These are phyloP conservation scores for Hygrophorus russula DNA, from an alignment of 768 basidiomycete species.

Conservation along the genomic window DNA sequence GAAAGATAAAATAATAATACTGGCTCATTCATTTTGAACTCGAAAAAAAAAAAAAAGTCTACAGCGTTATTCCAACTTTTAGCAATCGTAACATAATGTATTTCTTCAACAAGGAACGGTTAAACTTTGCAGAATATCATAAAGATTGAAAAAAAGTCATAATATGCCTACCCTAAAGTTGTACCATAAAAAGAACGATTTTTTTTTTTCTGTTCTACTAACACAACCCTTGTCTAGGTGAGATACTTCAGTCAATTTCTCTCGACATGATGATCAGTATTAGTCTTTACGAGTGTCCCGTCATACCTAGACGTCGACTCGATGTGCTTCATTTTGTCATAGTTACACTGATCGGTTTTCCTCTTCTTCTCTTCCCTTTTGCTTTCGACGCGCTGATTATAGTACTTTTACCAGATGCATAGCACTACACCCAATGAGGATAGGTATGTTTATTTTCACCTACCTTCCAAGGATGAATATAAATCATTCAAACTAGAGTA, in stretches of 20 bases:
- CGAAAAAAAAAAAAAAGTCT: no score
- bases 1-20: no score
- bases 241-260: neutral
- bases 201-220: neutral
- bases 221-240: neutral
- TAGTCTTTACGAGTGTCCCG: neutral
- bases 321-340: slow-evolving; percentile 65
- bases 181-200: no score
- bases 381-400: neutral
- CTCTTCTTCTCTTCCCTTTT: slow-evolving; percentile 1
- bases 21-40: no score
- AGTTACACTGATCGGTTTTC: slow-evolving; percentile 78
- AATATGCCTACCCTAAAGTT: no score
- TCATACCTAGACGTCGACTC: slow-evolving; percentile 32
- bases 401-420: neutral
- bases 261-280: slow-evolving; percentile 2
- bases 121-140: no score
- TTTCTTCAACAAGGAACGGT: no score
- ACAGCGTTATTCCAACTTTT: no score
- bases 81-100: no score
- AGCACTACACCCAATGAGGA: no score
- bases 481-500: slow-evolving; percentile 86
- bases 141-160: no score
- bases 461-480: slow-evolving; percentile 37
- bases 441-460: neutral